phyloP scores from a whole-genome alignment of 768 basidiomycete species.

The Amanita thiersii region DNA sequence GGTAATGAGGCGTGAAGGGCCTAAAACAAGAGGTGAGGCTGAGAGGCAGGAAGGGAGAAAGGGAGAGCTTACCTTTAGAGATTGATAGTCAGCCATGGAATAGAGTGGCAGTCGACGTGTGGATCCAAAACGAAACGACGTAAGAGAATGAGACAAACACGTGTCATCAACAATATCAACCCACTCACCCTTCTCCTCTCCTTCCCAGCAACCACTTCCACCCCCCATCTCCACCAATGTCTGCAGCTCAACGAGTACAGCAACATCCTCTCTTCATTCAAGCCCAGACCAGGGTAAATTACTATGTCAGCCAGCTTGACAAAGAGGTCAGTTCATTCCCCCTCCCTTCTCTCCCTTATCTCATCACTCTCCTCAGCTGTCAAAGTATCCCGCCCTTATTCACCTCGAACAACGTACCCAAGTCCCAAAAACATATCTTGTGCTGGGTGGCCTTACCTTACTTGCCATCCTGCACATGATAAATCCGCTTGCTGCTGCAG shows the following conservation, averaged over 20 bases:
- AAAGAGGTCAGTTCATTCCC: conserved; percentile 62
- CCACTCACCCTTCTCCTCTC: conserved; percentile 16
- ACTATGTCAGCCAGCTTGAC: conserved; percentile 87
- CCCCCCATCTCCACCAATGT: conserved; percentile 39
- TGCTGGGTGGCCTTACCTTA: conserved; percentile 62
- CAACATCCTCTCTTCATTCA: conserved; percentile 84
- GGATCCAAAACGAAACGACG: conserved; percentile 27
- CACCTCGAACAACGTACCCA: conserved; percentile 84
- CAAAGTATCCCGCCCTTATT: conserved; percentile 82
- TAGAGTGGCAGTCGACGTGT: conserved; percentile 15
- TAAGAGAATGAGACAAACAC: conserved; percentile 47
- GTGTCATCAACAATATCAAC: conserved; percentile 52
- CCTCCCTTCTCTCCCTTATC: conserved; percentile 7
- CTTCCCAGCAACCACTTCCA: conserved; percentile 16
- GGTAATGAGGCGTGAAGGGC: conserved; percentile 59
- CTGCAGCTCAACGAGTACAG: conserved; percentile 74
- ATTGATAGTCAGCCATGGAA: conserved; percentile 48
- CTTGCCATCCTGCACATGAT: conserved; percentile 71
- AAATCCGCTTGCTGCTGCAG: conserved; percentile 86
- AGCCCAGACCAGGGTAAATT: conserved; percentile 72
- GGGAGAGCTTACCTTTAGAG: conserved; percentile 37
- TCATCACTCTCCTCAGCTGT: conserved; percentile 37
- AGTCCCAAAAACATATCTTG: conserved; percentile 87
- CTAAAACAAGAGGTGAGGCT: conserved; percentile 23
- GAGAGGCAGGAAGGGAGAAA: conserved; percentile 2